Conservation (phyloP, 495 filamentous ascomycete genomes). For the Hypoxylon cercidicola region DNA sequence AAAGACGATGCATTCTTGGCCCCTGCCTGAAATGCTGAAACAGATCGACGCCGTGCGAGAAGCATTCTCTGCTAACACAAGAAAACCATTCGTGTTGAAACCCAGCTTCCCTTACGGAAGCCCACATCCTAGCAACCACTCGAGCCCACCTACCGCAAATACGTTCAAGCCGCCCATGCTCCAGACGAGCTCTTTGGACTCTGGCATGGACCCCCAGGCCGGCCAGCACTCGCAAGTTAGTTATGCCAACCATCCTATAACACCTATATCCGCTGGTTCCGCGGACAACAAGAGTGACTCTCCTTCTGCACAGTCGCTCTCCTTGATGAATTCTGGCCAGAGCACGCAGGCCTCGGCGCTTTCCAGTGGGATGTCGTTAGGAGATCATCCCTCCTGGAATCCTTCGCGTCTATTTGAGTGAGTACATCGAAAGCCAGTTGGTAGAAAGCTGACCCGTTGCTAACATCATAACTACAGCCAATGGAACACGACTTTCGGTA, state of each 20-base stretch:
- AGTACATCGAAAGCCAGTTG: conserved; percentile 48
- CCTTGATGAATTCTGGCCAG: conserved; percentile 74
- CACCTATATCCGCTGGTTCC: conserved; percentile 80
- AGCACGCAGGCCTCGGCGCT: conserved; percentile 55
- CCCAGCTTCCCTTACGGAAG: conserved; percentile 89
- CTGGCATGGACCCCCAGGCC: conserved; percentile 55
- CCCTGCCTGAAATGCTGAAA: conserved; percentile 90
- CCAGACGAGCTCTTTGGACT: conserved; percentile 54
- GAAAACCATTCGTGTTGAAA: conserved; percentile 88
- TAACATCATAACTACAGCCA: conserved; percentile 66
- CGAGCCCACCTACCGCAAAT: conserved; percentile 69
- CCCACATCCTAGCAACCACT: conserved; percentile 67
- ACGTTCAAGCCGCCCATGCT: conserved; percentile 53
- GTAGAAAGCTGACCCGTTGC: conserved; percentile 3
- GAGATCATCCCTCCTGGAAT: conserved; percentile 85
- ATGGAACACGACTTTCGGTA: conserved; percentile 93
- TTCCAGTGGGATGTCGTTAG: conserved; percentile 65
- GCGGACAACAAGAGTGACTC: conserved; percentile 83
- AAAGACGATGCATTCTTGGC: conserved; percentile 83
- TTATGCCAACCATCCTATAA: conserved; percentile 80
- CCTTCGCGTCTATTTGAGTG: conserved; percentile 94
- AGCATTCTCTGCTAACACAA: conserved; percentile 90
- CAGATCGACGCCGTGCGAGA: conserved; percentile 91
- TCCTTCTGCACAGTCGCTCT: conserved; percentile 79
- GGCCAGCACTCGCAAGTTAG: conserved; percentile 74